Evolutionary conservation across 305 asterid genomes (phyloP), one percentile per base, ranked within the genome.

Genomic region (Withania somnifera): DNA sequence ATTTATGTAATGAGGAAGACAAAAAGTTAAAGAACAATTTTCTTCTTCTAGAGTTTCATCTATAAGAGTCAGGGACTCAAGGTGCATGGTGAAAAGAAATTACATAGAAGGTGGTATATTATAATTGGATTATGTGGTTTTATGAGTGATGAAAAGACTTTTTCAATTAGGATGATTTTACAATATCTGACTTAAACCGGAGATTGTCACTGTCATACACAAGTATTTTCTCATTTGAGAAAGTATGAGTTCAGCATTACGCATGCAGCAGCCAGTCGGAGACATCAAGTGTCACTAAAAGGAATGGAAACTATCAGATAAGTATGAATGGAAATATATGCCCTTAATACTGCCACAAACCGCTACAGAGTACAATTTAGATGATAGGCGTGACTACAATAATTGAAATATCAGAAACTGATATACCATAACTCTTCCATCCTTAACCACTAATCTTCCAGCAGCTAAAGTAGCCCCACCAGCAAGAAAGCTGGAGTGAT

Each of bases 401-500:
- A 15, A 8, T 17, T 47, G 79, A 9, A 60, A 15, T 24, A 73
- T 24, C 26, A 68, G 32, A 80, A 78, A 57, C 22, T 45, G 52
- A 20, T 64, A 28, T 82, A 91, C 95, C 88, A 86, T 79, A 40
- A 90, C 87, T 73, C 80, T 79, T 73, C 93, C 94, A 83, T 84
- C 83, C 47, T 82, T 85, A 6, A 83, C 90, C 28, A 22, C 81
- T 73, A 91, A 86, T 83, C 94, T 89, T 58, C 94, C 94, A 64
- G 93, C 92, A 79, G 93, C 94, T 78, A 82, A 82, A 83, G 94
- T 91, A 58, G 91, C 89, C 11, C 91, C 94, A 79, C 93, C 93
- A 53, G 94, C 90, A 30, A 91, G 91, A 85, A 91, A 91, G 82
- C 93, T 91, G 79, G 94, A 91, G 84, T 91, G 94, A 82, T 91